Percentiles rank a stretch among this genome's conserved stretches.
These are phyloP conservation scores for Calonectria leucothoes DNA, from an alignment of 2,329 filamentous ascomycete genomes.

Conservation along the genomic window DNA sequence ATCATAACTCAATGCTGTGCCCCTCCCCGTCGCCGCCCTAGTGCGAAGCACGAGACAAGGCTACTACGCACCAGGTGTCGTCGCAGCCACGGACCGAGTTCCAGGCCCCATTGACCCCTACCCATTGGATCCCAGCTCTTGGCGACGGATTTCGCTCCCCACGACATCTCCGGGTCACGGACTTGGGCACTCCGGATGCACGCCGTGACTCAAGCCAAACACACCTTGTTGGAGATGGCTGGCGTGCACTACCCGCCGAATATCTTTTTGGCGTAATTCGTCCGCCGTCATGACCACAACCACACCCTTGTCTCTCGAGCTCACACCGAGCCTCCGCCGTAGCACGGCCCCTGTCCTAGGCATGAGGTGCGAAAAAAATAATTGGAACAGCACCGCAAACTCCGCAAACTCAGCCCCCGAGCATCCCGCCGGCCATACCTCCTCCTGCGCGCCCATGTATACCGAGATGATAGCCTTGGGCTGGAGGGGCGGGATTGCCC, in stretches of 20 bases:
- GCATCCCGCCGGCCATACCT: conserved; percentile 7
- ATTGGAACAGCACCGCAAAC: neutral
- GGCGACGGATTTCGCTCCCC: conserved; percentile 19
- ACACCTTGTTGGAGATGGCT: conserved; percentile 7
- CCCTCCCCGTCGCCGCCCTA: conserved; percentile 31
- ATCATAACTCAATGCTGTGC: conserved; percentile 38
- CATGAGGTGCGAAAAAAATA: neutral
- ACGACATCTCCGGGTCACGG: conserved; percentile 23
- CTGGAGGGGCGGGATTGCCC: conserved; percentile 20
- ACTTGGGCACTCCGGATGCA: conserved; percentile 16
- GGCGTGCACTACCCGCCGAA: neutral
- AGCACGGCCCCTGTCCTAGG: neutral
- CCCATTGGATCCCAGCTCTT: conserved; percentile 11
- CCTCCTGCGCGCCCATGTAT: conserved; percentile 3
- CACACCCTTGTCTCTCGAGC: neutral
- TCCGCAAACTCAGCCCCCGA: conserved; percentile 16
- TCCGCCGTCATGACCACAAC: neutral
- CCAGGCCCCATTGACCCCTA: conserved; percentile 31
- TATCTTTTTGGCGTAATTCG: neutral
- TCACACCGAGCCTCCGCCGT: conserved; percentile 5
- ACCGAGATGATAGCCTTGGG: neutral
- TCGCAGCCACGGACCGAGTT: conserved; percentile 40
- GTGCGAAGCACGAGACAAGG: conserved; percentile 24
- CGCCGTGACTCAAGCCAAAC: conserved; percentile 21
- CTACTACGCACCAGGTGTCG: conserved; percentile 31